Base-by-base conservation (phyloP, 83 land plant species). In the Picea mariana region DNA sequence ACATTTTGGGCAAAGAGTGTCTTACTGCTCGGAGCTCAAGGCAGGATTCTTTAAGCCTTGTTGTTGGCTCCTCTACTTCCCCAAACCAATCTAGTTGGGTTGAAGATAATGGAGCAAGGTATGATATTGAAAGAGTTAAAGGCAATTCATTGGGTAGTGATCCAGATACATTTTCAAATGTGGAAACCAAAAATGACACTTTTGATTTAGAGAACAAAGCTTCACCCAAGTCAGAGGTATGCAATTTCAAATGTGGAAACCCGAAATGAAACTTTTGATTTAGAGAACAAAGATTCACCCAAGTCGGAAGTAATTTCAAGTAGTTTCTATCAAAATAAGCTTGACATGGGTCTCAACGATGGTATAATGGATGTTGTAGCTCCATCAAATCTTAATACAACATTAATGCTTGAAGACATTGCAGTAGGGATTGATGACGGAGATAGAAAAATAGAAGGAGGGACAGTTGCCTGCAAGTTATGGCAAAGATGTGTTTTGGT, bases 161-260 rank as follows among this genome's bases (percentile, higher is more conserved):
- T 47, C 52, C 21, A 12, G 58, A 44, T 73, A 16, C 77, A 44
- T 73, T 72, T 44, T 73, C 58, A 73, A 38, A 73, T 73, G 77
- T 44, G 15, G 55, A 23, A 44, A 23, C 1, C 44, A 73, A 23
- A 73, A 9, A 27, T 42, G 58, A 18, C 24, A 17, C 55, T n/a
- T 18, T 21, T 44, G 17, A 7, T 73, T 44, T 23, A 73, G 77
- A 73, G 47, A 47, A 52, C 11, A 21, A 42, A 71, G 8, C 49
- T 34, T 9, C 75, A 27, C 20, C 44, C n/a, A 40, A 71, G 42
- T 71, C 23, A 40, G 21, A 71, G 47, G 52, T 20, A 66, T 27
- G 31, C 0, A 27, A 0, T 27, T 27, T 27, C 31, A 27, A 27
- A 27, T 27, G 31, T 27, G 31, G 31, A 27, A 27, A 27, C 31